These are phyloP conservation scores for Komagataella populi DNA, from an alignment of 805 yeast species.

Conservation along the genomic window DNA sequence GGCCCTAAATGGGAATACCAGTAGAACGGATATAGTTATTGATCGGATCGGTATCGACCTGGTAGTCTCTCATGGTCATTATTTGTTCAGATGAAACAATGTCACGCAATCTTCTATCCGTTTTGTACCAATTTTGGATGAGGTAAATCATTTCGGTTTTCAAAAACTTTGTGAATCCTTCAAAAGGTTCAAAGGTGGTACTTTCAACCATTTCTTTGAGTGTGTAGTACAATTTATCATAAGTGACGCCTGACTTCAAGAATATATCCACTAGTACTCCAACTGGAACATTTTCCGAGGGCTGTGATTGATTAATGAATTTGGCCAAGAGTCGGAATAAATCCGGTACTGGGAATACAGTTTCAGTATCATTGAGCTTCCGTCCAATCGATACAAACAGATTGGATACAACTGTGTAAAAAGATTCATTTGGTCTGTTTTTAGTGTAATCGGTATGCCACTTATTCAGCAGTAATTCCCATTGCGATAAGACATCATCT, in stretches of 20 bases:
- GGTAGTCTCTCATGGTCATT: conserved; percentile 28
- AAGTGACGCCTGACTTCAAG: conserved; percentile 47
- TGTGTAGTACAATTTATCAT: conserved; percentile 51
- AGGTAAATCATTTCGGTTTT: conserved; percentile 49
- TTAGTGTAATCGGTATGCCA: conserved; percentile 19
- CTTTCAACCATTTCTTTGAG: conserved; percentile 52
- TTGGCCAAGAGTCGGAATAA: conserved; percentile 53
- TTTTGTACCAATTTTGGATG: conserved; percentile 52
- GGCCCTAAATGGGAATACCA: conserved; percentile 17
- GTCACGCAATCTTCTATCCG: conserved; percentile 51
- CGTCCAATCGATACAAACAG: conserved; percentile 36
- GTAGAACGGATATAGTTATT: conserved; percentile 26
- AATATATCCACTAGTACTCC: conserved; percentile 55
- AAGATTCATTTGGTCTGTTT: conserved; percentile 17
- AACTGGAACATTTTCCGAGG: conserved; percentile 8
- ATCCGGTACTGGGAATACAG: conserved; percentile 67
- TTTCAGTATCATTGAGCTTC: conserved; percentile 52
- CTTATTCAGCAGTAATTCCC: conserved; percentile 61
- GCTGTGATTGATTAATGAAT: conserved; percentile 22
- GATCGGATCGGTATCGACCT: conserved; percentile 45
- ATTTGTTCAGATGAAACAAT: conserved; percentile 33
- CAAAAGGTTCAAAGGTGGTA: conserved; percentile 35
- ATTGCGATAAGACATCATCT: conserved; percentile 70
- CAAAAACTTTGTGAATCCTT: conserved; percentile 23
- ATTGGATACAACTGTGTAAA: conserved; percentile 22